Evolutionary conservation across 768 basidiomycete species (phyloP), one percentile per base, ranked within the genome.

Genomic region (Leccinum truebloodii): DNA sequence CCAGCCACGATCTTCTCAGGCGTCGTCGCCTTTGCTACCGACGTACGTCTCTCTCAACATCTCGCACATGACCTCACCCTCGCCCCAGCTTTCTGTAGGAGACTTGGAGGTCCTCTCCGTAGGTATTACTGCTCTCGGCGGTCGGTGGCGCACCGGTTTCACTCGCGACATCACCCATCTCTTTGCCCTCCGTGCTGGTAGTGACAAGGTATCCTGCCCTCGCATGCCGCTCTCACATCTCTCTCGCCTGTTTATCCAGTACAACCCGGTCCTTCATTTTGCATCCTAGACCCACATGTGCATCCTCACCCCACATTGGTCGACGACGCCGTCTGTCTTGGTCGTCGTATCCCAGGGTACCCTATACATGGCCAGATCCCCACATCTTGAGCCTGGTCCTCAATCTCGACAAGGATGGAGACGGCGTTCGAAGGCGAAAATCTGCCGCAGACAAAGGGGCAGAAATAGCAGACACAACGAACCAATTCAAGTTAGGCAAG

Each of bases 91-190:
- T 30, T 30, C 28, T 30, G 28, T 9, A 30, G 28, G 28, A 8
- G 28, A 30, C 28, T 30, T 30, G 28, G 28, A 30, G 28, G 28
- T 30, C 28, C 81, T 96, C 46, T 81, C 83, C 0, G 88, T 86
- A 0, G 90, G 87, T 0, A 84, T 95, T 34, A 80, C 81, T 1
- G 83, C 86, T 0, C 82, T 92, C 5, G 94, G 95, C 4, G 95
- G 95, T 0, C 88, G 91, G 72, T 92, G 86, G 86, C 83, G 91
- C 24, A 74, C 76, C 0, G 86, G 85, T 9, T 81, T 95, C 52
- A 94, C 93, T 0, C 81, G 83, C 59, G 94, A 96, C 59, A 88
- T 94, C 22, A 95, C 95, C 0, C 95, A 96, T 70, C 81, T 96
- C 53, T 90, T 95, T 65, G 85, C 86, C 34, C 73, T 88, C 34